A percentile compares a stretch with the other conserved stretches of the same genome.
These are phyloP conservation scores for Xylaria scruposa DNA, from an alignment of 495 filamentous ascomycete species.

Conservation along the genomic window DNA sequence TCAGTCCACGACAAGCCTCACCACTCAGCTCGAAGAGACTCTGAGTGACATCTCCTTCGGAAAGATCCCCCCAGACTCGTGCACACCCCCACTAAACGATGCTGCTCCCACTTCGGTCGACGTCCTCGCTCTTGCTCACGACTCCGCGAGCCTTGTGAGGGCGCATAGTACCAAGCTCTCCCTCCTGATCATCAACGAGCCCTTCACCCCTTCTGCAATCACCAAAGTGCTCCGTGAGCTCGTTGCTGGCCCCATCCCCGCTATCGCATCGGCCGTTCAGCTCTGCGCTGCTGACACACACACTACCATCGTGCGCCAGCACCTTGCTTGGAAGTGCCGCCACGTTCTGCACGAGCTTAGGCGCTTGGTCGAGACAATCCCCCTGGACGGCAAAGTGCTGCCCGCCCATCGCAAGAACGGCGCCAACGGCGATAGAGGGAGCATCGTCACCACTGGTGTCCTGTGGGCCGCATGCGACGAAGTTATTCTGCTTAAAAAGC, in stretches of 20 bases:
- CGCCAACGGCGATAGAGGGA: conserved; percentile 53
- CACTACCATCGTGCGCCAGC: conserved; percentile 63
- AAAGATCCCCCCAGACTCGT: conserved; percentile 18
- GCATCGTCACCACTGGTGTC: conserved; percentile 63
- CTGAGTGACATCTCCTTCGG: conserved; percentile 38
- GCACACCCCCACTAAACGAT: conserved; percentile 11
- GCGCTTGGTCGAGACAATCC: conserved; percentile 52
- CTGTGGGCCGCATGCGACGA: conserved; percentile 78
- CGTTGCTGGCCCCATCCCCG: conserved; percentile 69
- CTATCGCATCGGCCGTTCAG: conserved; percentile 71
- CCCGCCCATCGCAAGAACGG: conserved; percentile 51
- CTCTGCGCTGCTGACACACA: conserved; percentile 64
- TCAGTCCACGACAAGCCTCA: conserved; percentile 39
- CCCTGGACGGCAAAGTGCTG: conserved; percentile 54
- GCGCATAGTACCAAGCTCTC: conserved; percentile 87
- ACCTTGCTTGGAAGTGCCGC: conserved; percentile 56
- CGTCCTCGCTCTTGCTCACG: conserved; percentile 57
- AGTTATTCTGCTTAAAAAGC: conserved; percentile 62
- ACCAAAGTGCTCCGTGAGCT: conserved; percentile 69
- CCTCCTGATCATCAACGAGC: conserved; percentile 80
- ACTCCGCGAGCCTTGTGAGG: conserved; percentile 67
- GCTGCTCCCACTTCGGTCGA: conserved; percentile 38
- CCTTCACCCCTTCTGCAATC: conserved; percentile 81
- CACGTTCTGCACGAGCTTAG: conserved; percentile 56
- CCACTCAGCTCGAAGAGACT: conserved; percentile 46